These are phyloP conservation scores for Penicillium canescens DNA, from an alignment of 495 filamentous ascomycete species.

Conservation along the genomic window DNA sequence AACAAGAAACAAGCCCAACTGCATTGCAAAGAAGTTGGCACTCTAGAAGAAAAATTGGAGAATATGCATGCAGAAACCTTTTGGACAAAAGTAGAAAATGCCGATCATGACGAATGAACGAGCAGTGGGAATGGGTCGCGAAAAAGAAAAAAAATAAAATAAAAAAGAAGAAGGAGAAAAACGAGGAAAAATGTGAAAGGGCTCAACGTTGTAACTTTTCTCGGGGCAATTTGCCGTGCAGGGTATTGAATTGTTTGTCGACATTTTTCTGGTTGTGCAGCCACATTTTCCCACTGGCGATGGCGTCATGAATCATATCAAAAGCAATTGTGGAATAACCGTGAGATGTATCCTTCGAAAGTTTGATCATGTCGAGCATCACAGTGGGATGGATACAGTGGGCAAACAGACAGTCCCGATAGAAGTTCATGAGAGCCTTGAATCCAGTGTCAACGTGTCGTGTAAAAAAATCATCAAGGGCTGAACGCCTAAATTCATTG, in stretches of 20 bases:
- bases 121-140: constrained; percentile 15
- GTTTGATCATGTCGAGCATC: constrained; percentile 51
- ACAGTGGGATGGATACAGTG: constrained; percentile 51
- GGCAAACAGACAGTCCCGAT: constrained; percentile 53
- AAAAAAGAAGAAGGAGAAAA: constrained; percentile 11
- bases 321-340: not conserved
- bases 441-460: constrained; percentile 52
- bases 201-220: constrained; percentile 25
- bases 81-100: constrained; percentile 19
- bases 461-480: constrained; percentile 62
- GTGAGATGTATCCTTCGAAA: constrained; percentile 44
- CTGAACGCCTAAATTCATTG: constrained; percentile 70
- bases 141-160: constrained; percentile 11
- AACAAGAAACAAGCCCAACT: constrained; percentile 13
- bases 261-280: constrained; percentile 58
- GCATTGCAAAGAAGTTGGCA: constrained; percentile 20
- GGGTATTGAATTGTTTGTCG: constrained; percentile 40
- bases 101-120: constrained; percentile 26
- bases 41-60: constrained; percentile 12
- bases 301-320: constrained; percentile 4
- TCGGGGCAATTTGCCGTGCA: constrained; percentile 7
- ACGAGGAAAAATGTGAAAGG: constrained; percentile 11
- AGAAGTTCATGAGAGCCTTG: constrained; percentile 58
- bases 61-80: constrained; percentile 26
- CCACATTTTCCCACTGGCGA: constrained; percentile 51